A percentile compares a stretch with the other conserved stretches of the same genome.
These are phyloP conservation scores for Cryphonectria nitschkei DNA, from an alignment of 2,329 filamentous ascomycete genomes.

Conservation along the genomic window DNA sequence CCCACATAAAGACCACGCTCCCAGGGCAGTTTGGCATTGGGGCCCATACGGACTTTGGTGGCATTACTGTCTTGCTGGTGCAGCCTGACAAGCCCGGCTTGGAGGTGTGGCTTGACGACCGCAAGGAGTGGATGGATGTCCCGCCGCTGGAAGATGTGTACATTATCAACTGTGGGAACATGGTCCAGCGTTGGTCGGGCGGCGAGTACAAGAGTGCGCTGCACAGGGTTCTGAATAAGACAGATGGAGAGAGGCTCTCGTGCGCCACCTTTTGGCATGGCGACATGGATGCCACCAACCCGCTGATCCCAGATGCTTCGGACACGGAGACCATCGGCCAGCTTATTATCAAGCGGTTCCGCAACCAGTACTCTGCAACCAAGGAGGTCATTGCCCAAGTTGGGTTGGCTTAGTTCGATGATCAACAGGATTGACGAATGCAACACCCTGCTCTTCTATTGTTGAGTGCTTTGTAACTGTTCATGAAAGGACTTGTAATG, in stretches of 20 bases:
- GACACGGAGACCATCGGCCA: conserved; percentile 33
- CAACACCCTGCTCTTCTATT: background rate
- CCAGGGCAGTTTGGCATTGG: conserved; percentile 33
- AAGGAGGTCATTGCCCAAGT: conserved; percentile 5
- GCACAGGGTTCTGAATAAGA: conserved; percentile 31
- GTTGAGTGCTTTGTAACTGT: background rate
- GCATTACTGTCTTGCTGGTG: conserved; percentile 34
- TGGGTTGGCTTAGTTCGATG: background rate
- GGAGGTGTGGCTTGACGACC: conserved; percentile 32
- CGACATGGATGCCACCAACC: conserved; percentile 34
- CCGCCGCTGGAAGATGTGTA: conserved; percentile 31
- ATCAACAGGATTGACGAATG: too few species aligned
- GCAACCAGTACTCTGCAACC: conserved; percentile 9
- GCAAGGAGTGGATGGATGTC: conserved; percentile 31
- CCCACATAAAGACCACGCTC: conserved; percentile 9
- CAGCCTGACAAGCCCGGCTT: conserved; percentile 34
- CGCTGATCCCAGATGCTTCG: conserved; percentile 30
- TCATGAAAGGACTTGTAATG: background rate
- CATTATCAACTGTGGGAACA: conserved; percentile 34
- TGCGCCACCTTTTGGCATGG: conserved; percentile 35
- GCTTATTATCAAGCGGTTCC: conserved; percentile 32
- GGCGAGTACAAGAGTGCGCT: conserved; percentile 30
- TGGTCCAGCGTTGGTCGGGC: conserved; percentile 31
- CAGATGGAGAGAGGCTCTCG: conserved; percentile 5
- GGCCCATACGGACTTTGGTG: conserved; percentile 35